Evolutionary conservation across 2,329 filamentous ascomycete genomes (phyloP), one percentile per base, ranked within the genome.

Genomic region (Domatiomyces globalis): DNA sequence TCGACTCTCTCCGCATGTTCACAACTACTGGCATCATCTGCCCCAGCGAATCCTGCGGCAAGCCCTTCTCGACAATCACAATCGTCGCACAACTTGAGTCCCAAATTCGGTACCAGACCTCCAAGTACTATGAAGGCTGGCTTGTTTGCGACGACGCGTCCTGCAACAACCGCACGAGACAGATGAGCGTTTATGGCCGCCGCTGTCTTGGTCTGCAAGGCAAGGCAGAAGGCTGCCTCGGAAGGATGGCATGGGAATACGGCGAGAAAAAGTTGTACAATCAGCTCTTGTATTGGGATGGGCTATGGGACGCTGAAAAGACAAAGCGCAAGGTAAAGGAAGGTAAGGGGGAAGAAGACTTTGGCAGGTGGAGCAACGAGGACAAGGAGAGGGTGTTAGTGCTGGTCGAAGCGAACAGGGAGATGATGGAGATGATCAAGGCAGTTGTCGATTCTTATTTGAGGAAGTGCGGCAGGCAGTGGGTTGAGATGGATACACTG

Each of bases 181-280:
- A 95, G 66, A 89, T 96, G 74, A 86, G 81, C 61, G 92, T 98
- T 42, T 95, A 94, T 66, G 92, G 92, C 45, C 81, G 84, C 54
- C 81, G 88, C 48, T 98, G 92, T 65, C 74, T 96, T 5, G 92
- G 92, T 0, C 87, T 90, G 15, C 83, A 83, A 59, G 88, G 89
- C 1, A 81, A 92, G 2, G 90, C 85, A 0, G 78, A 82, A 51
- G 89, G 87, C 51, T 98, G 92, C 66, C 72, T 82, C 3, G 92
- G 92, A 18, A 80, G 80, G 48, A 96, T 98, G 89, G 73, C 78
- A 19, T 95, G 89, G 65, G 88, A 94, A 69, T 84, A 86, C 63
- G 76, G 78, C 0, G 92, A 96, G 71, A 90, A 92, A 69, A 83
- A 84, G 62, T 77, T 96, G 53, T 96, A 95, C 71, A 96, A 94